A percentile compares a stretch with the other conserved stretches of the same genome.
Evolutionary conservation across 768 basidiomycete species (phyloP).

Genomic region (Collybiopsis confluens): DNA sequence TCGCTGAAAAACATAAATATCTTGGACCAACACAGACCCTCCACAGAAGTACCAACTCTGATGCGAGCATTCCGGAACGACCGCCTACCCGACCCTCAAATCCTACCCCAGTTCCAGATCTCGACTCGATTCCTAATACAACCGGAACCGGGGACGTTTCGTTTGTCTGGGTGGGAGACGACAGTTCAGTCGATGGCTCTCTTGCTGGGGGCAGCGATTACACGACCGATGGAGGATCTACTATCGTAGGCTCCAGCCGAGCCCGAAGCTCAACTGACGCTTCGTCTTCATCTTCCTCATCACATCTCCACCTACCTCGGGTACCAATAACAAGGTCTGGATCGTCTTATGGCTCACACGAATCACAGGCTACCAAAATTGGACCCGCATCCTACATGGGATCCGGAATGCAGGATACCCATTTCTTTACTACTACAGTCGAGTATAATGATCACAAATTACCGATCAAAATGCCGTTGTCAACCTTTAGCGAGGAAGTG

Average conservation of each 20-base stretch:
- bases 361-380: constrained; percentile 21
- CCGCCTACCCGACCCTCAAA: background rate
- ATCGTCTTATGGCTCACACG: constrained; percentile 20
- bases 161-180: constrained; percentile 83
- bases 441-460: constrained; percentile 78
- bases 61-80: background rate
- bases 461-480: constrained; percentile 88
- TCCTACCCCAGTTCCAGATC: background rate
- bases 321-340: constrained; percentile 3
- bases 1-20: constrained; percentile 75
- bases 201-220: constrained; percentile 40
- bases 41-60: constrained; percentile 50
- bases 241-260: constrained; percentile 35
- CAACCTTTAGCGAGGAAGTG: constrained; percentile 90
- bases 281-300: constrained; percentile 63
- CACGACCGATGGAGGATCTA: constrained; percentile 35
- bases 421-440: constrained; percentile 86
- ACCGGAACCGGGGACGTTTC: constrained; percentile 70
- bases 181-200: constrained; percentile 48
- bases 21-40: constrained; percentile 15
- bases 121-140: constrained; percentile 24
- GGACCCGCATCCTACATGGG: constrained; percentile 41
- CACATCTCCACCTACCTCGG: constrained; percentile 12
- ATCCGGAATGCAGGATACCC: constrained; percentile 76
- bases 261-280: constrained; percentile 68